Conservation (phyloP, 345 rosid species). For the Theobroma cacao region DNA sequence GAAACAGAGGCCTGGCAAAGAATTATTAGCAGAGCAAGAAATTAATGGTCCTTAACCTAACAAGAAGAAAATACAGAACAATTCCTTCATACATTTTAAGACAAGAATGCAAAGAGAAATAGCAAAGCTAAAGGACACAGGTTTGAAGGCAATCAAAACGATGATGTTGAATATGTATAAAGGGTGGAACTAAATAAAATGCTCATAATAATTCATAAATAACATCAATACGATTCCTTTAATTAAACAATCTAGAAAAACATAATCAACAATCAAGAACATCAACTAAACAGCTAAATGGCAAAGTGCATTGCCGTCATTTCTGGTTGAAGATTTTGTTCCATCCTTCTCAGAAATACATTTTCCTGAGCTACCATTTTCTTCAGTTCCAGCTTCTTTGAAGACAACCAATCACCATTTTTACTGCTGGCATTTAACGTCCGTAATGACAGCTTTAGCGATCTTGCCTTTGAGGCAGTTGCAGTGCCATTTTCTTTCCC, state of each 20-base stretch:
- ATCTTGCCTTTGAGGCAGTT: conserved; percentile 41
- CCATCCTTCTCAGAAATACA: conserved; percentile 38
- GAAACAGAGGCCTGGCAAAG: conserved; percentile 51
- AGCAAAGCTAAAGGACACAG: background rate
- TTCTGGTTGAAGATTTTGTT: conserved; percentile 36
- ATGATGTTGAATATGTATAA: background rate
- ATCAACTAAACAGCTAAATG: background rate
- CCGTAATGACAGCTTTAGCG: conserved; percentile 38
- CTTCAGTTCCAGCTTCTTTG: conserved; percentile 46
- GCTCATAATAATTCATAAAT: background rate
- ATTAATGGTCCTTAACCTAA: background rate
- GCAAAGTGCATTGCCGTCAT: conserved; percentile 41
- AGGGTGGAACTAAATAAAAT: background rate
- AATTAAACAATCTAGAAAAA: background rate
- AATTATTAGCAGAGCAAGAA: conserved; percentile 22
- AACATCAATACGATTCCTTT: background rate
- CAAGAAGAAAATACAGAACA: background rate
- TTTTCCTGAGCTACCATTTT: conserved; percentile 44
- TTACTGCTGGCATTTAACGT: conserved; percentile 40
- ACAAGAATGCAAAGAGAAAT: background rate
- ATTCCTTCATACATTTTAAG: background rate
- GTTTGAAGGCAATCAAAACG: background rate
- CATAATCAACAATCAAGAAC: background rate
- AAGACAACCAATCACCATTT: conserved; percentile 43
- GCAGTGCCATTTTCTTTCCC: conserved; percentile 35